phyloP scores from a whole-genome alignment of 805 yeast genomes.

The Starmerella stigmatis region DNA sequence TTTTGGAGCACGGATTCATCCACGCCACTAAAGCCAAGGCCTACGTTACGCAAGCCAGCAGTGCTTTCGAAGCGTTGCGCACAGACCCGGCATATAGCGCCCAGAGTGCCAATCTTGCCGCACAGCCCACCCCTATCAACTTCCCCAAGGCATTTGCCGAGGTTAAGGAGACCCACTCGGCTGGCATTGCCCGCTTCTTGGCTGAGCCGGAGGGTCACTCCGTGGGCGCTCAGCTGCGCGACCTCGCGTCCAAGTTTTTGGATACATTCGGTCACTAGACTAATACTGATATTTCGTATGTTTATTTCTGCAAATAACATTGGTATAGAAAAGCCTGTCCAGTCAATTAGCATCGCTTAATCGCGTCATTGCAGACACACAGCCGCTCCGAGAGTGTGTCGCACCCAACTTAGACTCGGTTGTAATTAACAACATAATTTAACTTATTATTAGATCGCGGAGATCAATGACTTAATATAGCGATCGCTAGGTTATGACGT shows the following conservation, averaged over 20 bases:
- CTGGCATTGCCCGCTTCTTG: slow-evolving; percentile 12
- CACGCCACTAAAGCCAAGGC: slow-evolving; percentile 12
- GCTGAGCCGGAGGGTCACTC: slow-evolving; percentile 13
- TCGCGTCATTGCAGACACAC: too few relatives aligned
- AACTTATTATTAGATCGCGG: too few relatives aligned
- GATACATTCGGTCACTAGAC: slow-evolving; percentile 3
- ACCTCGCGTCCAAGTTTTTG: slow-evolving; percentile 12
- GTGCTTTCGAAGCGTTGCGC: slow-evolving; percentile 12
- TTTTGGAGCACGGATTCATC: slow-evolving; percentile 17
- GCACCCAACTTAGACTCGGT: too few relatives aligned
- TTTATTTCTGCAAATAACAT: too few relatives aligned
- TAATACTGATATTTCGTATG: too few relatives aligned
- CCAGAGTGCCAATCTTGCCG: slow-evolving; percentile 9
- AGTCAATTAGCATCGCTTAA: too few relatives aligned
- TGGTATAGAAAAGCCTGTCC: too few relatives aligned
- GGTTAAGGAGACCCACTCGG: slow-evolving; percentile 7
- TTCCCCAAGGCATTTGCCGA: slow-evolving; percentile 9
- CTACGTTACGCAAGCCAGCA: slow-evolving; percentile 13
- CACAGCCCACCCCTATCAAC: slow-evolving; percentile 16
- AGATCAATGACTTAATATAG: too few relatives aligned
- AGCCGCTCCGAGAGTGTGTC: too few relatives aligned
- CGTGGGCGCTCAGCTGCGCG: slow-evolving; percentile 5
- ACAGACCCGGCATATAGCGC: slow-evolving; percentile 17
- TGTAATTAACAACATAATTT: too few relatives aligned
- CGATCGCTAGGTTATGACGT: too few relatives aligned